A percentile compares a stretch with the other conserved stretches of the same genome.
Conservation (phyloP, 2,329 filamentous ascomycete species). For the Aspergillus latus region DNA sequence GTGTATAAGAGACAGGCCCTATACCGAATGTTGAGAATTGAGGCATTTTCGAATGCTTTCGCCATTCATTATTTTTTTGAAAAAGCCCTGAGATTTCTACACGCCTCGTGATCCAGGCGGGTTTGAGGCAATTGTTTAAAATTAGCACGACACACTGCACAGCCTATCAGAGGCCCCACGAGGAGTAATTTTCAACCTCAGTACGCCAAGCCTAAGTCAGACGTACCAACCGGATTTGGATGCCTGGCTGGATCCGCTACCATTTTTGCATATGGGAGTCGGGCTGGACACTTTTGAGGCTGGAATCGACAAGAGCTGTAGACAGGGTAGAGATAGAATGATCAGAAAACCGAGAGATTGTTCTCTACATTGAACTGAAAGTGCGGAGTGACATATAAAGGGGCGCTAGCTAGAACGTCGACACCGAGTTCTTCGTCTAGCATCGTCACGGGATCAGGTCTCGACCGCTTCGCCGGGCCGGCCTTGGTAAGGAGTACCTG, state of each 20-base stretch:
- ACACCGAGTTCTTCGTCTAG: background rate
- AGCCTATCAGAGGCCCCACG: constrained; percentile 18
- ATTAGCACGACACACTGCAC: constrained; percentile 12
- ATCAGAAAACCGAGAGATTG: background rate
- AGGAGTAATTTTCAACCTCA: constrained; percentile 21
- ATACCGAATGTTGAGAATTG: constrained; percentile 5
- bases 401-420: constrained; percentile 9
- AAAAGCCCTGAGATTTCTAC: background rate
- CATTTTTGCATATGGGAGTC: no score
- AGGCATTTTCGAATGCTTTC: constrained; percentile 21
- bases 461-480: constrained; percentile 22
- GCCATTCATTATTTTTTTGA: constrained; percentile 15
- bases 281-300: no score
- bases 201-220: constrained; percentile 12
- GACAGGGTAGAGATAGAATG: background rate
- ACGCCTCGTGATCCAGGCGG: constrained; percentile 6
- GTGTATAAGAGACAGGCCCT: background rate
- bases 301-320: background rate
- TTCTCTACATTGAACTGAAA: background rate
- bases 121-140: constrained; percentile 22
- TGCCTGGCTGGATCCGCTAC: background rate
- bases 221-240: constrained; percentile 1
- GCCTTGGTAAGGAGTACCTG: constrained; percentile 23
- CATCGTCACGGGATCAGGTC: constrained; percentile 14
- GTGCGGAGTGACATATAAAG: background rate